A percentile compares a stretch with the other conserved stretches of the same genome.
These are phyloP conservation scores for Pichia sp. DNA, from an alignment of 1,139 yeast genomes.

Conservation along the genomic window DNA sequence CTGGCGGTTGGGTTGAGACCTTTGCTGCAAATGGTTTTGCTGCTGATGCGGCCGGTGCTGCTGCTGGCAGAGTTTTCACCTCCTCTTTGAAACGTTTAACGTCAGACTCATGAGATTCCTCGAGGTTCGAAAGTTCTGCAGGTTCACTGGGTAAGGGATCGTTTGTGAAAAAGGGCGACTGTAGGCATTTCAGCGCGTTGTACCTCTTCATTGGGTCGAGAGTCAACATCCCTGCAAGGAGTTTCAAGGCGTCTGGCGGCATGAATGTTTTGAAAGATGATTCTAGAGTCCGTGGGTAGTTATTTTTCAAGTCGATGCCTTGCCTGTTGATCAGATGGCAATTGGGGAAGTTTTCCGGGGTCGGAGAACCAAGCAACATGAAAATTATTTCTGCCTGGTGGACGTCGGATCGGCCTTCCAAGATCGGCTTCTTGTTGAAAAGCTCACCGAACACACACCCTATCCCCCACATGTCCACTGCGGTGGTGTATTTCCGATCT, in stretches of 20 bases:
- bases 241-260: slow-evolving; percentile 32
- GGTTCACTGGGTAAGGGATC: slow-evolving; percentile 62
- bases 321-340: slow-evolving; percentile 63
- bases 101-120: slow-evolving; percentile 87
- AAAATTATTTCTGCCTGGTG: slow-evolving; percentile 87
- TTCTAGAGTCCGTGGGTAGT: slow-evolving; percentile 54
- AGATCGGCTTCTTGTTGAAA: slow-evolving; percentile 73
- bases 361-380: slow-evolving; percentile 78
- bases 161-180: slow-evolving; percentile 60
- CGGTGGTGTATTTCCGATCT: slow-evolving; percentile 81
- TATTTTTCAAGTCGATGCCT: slow-evolving; percentile 28
- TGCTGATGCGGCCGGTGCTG: background rate
- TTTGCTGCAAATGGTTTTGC: background rate
- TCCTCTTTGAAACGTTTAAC: slow-evolving; percentile 56
- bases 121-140: slow-evolving; percentile 60
- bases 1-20: background rate
- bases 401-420: slow-evolving; percentile 82
- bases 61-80: slow-evolving; percentile 6
- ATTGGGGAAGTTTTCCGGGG: slow-evolving; percentile 58
- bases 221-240: slow-evolving; percentile 52
- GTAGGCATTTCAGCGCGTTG: slow-evolving; percentile 75
- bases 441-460: slow-evolving; percentile 96
- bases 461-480: slow-evolving; percentile 95
- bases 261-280: slow-evolving; percentile 36
- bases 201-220: slow-evolving; percentile 68